Conservation (phyloP, 495 filamentous ascomycete genomes). For the Xylaria acuta region DNA sequence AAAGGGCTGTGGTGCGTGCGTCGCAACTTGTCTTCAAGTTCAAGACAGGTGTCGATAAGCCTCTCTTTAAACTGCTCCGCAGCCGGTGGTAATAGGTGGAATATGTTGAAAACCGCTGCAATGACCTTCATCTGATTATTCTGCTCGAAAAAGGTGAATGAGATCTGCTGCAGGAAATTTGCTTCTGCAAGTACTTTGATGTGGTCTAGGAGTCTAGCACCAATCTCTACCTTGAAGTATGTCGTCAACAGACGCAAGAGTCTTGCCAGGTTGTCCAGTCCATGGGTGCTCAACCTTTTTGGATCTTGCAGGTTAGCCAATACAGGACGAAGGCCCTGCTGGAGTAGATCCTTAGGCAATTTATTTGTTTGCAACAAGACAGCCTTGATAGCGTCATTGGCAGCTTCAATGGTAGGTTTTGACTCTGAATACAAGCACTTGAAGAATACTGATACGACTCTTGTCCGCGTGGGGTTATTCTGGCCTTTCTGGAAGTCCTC, state of each 20-base stretch:
- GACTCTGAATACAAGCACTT: conserved; percentile 94
- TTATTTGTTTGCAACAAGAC: conserved; percentile 89
- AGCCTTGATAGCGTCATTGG: conserved; percentile 82
- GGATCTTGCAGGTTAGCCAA: conserved; percentile 95
- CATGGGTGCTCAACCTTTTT: conserved; percentile 84
- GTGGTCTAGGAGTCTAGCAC: conserved; percentile 86
- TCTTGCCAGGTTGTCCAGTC: conserved; percentile 87
- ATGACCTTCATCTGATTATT: conserved; percentile 90
- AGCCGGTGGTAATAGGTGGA: conserved; percentile 88
- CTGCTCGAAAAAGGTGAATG: conserved; percentile 92
- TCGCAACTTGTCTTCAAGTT: conserved; percentile 83
- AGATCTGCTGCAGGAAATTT: conserved; percentile 80
- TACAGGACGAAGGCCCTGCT: conserved; percentile 92
- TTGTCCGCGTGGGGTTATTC: conserved; percentile 74
- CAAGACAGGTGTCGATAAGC: conserved; percentile 85
- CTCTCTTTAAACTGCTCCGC: conserved; percentile 89
- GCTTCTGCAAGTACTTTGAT: conserved; percentile 89
- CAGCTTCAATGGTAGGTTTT: conserved; percentile 89
- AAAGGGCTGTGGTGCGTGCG: conserved; percentile 95
- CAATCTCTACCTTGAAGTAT: conserved; percentile 99
- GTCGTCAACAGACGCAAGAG: conserved; percentile 90
- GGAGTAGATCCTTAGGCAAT: conserved; percentile 91
- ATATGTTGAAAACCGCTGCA: conserved; percentile 92
- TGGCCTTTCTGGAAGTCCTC: conserved; percentile 76
- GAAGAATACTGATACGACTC: conserved; percentile 96